Evolutionary conservation across 2,329 filamentous ascomycete genomes (phyloP).

Genomic region (Lachnellula cervina): DNA sequence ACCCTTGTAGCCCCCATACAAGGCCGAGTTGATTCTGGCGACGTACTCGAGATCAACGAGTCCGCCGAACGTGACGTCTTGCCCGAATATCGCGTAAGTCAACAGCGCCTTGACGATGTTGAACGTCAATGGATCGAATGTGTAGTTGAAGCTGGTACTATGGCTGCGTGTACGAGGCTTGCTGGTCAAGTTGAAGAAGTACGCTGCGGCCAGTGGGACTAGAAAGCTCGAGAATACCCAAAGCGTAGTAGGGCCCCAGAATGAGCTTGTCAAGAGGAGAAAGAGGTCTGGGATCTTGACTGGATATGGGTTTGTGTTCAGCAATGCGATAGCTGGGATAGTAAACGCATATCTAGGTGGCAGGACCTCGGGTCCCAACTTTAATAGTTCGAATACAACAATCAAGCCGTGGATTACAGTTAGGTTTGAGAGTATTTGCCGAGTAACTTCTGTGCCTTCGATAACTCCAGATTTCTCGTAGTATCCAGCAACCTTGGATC

Average conservation of each 20-base stretch:
- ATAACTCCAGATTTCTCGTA: constrained; percentile 64
- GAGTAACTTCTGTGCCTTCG: constrained; percentile 59
- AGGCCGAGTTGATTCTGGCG: constrained; percentile 55
- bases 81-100: constrained; percentile 74
- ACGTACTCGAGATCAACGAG: constrained; percentile 57
- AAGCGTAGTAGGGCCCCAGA: constrained; percentile 77
- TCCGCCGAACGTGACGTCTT: constrained; percentile 58
- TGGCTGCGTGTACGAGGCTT: constrained; percentile 38
- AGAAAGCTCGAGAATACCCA: constrained; percentile 71
- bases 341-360: constrained; percentile 69
- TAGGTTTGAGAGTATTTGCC: constrained; percentile 68
- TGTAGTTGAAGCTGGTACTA: constrained; percentile 46
- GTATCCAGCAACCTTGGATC: constrained; percentile 58
- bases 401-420: constrained; percentile 65
- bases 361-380: constrained; percentile 66
- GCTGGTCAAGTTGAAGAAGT: constrained; percentile 83
- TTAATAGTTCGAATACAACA: constrained; percentile 63
- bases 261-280: constrained; percentile 65
- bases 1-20: constrained; percentile 69
- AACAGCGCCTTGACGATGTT: constrained; percentile 82
- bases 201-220: constrained; percentile 67
- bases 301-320: constrained; percentile 53
- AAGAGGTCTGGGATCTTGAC: constrained; percentile 78
- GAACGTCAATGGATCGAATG: constrained; percentile 82
- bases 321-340: constrained; percentile 54